These are phyloP conservation scores for Ogataea paradorogensis DNA, from an alignment of 805 yeast species.

Conservation along the genomic window DNA sequence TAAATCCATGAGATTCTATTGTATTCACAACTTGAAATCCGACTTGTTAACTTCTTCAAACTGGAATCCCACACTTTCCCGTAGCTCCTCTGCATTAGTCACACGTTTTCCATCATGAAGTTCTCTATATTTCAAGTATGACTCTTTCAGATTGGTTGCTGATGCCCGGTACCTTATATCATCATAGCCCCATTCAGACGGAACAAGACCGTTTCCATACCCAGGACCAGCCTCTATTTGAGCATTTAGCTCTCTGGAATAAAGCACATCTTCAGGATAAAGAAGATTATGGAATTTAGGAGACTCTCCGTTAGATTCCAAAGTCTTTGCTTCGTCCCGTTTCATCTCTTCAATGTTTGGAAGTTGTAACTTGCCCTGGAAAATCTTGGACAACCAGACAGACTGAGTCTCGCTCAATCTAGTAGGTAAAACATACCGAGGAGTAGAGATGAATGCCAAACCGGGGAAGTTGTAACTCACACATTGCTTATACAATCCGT, in stretches of 20 bases:
- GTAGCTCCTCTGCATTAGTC: constrained; percentile 8
- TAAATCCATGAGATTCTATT: not conserved
- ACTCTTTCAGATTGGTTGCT: constrained; percentile 45
- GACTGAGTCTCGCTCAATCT: constrained; percentile 65
- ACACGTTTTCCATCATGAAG: constrained; percentile 34
- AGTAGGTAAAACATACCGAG: constrained; percentile 61
- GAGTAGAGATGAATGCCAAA: constrained; percentile 60
- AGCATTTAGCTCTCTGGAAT: constrained; percentile 41
- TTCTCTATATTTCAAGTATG: constrained; percentile 40
- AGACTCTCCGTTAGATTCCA: constrained; percentile 43
- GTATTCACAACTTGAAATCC: constrained; percentile 3
- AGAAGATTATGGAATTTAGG: constrained; percentile 47
- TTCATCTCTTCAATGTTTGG: constrained; percentile 50
- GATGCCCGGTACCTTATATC: constrained; percentile 43
- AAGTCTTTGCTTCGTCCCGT: constrained; percentile 39
- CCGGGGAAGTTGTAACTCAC: constrained; percentile 61
- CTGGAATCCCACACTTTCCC: constrained; percentile 13
- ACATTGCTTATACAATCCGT: constrained; percentile 58
- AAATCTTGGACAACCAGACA: constrained; percentile 59
- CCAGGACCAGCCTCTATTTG: constrained; percentile 26
- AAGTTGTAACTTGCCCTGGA: constrained; percentile 50
- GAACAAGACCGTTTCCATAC: constrained; percentile 44
- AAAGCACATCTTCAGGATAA: constrained; percentile 57
- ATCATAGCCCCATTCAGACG: constrained; percentile 51
- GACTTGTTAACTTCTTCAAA: constrained; percentile 13